Percentiles rank a stretch among this genome's conserved stretches.
These are phyloP conservation scores for Trametes cinnabarina DNA, from an alignment of 768 basidiomycete genomes.

Conservation along the genomic window DNA sequence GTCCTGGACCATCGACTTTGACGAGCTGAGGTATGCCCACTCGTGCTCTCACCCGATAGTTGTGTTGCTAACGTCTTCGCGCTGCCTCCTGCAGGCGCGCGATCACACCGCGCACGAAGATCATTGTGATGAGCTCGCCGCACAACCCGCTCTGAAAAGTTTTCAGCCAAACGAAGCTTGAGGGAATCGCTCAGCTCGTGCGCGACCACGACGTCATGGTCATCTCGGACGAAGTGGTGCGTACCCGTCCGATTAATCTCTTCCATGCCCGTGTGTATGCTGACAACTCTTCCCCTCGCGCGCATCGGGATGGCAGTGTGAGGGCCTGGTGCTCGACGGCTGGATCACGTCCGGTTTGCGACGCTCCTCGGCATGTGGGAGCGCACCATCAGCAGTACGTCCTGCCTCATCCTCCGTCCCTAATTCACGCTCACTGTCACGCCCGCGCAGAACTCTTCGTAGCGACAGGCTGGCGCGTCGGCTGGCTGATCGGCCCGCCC, in stretches of 20 bases:
- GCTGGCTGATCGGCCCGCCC: conserved; percentile 89
- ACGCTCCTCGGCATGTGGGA: conserved; percentile 98
- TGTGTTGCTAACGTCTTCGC: background rate
- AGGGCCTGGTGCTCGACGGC: conserved; percentile 84
- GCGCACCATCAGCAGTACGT: conserved; percentile 87
- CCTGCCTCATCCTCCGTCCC: too few species aligned
- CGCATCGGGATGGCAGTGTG: conserved; percentile 56
- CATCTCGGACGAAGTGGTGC: conserved; percentile 93
- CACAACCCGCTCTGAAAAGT: conserved; percentile 98
- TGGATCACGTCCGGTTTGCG: conserved; percentile 89
- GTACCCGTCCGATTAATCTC: conserved; percentile 28
- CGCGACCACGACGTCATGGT: conserved; percentile 89
- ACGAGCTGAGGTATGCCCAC: too few species aligned
- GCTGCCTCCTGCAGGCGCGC: conserved; percentile 50
- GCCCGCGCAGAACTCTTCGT: conserved; percentile 77
- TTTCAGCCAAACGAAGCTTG: conserved; percentile 79
- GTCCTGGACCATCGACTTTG: conserved; percentile 89
- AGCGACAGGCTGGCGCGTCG: conserved; percentile 95
- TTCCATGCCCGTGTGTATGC: background rate
- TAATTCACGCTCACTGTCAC: too few species aligned
- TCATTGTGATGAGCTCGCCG: conserved; percentile 92
- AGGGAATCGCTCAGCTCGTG: conserved; percentile 80
- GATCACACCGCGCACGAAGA: conserved; percentile 86
- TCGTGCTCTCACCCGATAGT: too few species aligned
- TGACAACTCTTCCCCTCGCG: too few species aligned